phyloP scores from a whole-genome alignment of 2,329 filamentous ascomycete genomes.

The Verticillium longisporum region DNA sequence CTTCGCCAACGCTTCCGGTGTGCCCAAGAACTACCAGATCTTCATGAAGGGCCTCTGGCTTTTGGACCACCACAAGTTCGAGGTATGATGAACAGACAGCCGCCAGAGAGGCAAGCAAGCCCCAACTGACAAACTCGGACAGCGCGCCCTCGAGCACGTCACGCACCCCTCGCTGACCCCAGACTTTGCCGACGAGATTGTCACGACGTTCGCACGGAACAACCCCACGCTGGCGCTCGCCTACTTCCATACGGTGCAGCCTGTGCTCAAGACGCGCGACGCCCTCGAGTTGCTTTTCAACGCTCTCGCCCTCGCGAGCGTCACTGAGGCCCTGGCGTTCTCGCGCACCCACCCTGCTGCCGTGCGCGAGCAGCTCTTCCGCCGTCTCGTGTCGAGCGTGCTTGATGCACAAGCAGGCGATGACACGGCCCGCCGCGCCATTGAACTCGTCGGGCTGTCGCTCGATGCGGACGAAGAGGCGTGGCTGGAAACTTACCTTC shows the following conservation, averaged over 20 bases:
- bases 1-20: constrained; percentile 56
- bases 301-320: constrained; percentile 58
- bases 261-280: constrained; percentile 57
- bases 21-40: constrained; percentile 70
- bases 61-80: constrained; percentile 66
- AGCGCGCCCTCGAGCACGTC: constrained; percentile 67
- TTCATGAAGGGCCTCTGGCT: constrained; percentile 81
- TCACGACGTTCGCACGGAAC: constrained; percentile 58
- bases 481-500: constrained; percentile 67
- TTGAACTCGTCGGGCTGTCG: constrained; percentile 66
- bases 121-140: not conserved
- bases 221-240: constrained; percentile 64
- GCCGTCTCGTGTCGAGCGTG: constrained; percentile 55
- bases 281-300: constrained; percentile 63
- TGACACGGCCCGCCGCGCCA: constrained; percentile 46
- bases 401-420: constrained; percentile 33
- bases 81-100: constrained; percentile 29
- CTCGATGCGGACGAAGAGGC: constrained; percentile 63
- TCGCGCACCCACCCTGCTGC: constrained; percentile 56
- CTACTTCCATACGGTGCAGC: constrained; percentile 72
- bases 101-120: not conserved
- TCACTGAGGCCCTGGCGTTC: constrained; percentile 70
- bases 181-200: constrained; percentile 78
- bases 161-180: constrained; percentile 73
- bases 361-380: constrained; percentile 58